Conservation (phyloP, 495 filamentous ascomycete genomes). For the Penicillium lagena region DNA sequence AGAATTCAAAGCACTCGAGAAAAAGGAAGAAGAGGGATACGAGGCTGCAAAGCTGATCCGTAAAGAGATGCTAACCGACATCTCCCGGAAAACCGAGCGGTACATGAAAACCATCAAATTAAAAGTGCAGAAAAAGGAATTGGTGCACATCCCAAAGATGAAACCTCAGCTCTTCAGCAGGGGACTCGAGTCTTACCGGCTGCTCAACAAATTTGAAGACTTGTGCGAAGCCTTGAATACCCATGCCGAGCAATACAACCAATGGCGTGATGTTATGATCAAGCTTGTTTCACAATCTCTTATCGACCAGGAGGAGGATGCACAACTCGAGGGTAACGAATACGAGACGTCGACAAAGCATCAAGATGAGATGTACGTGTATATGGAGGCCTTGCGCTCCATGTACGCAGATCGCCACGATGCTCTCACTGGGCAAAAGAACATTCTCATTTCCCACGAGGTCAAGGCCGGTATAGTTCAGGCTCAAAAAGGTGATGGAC, state of each 20-base stretch:
- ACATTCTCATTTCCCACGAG: constrained; percentile 76
- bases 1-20: constrained; percentile 58
- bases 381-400: constrained; percentile 68
- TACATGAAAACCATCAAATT: constrained; percentile 37
- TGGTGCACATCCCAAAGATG: constrained; percentile 60
- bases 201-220: constrained; percentile 51
- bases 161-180: constrained; percentile 40
- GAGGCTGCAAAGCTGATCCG: constrained; percentile 70
- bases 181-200: constrained; percentile 55
- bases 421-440: constrained; percentile 65
- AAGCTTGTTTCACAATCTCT: constrained; percentile 65
- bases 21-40: constrained; percentile 64
- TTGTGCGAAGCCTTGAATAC: constrained; percentile 53
- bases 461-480: constrained; percentile 48
- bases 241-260: constrained; percentile 60
- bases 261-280: constrained; percentile 67
- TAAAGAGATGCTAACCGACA: constrained; percentile 59
- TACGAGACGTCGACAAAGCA: constrained; percentile 80
- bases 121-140: constrained; percentile 41
- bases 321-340: constrained; percentile 77
- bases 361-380: constrained; percentile 81
- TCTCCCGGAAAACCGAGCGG: constrained; percentile 44
- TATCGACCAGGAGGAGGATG: constrained; percentile 69
- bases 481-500: constrained; percentile 58
- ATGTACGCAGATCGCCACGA: constrained; percentile 74